Conservation (phyloP, 495 filamentous ascomycete species). For the Staphylotrichum tortipilum region DNA sequence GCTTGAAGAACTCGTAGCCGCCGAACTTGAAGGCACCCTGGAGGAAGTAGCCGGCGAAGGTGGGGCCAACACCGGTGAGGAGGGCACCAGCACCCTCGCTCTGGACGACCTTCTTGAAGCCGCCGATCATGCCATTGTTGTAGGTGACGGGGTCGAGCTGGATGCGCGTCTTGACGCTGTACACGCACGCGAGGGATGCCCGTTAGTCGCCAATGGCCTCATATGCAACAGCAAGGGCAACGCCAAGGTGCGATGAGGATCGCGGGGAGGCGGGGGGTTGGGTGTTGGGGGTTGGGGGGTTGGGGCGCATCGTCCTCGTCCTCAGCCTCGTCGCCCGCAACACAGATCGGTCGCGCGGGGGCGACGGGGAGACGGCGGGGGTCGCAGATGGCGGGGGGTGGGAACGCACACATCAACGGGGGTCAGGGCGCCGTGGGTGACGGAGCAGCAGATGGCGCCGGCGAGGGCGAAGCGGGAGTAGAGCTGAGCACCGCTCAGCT, state of each 20-base stretch:
- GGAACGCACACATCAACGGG: constrained; percentile 91
- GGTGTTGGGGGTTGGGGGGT: too few relatives aligned
- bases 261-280: too few relatives aligned
- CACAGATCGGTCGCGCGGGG: too few relatives aligned
- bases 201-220: constrained; percentile 11
- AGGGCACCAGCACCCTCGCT: constrained; percentile 84
- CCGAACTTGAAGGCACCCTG: constrained; percentile 94
- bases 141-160: constrained; percentile 86
- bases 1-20: constrained; percentile 94
- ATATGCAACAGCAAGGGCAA: too few relatives aligned
- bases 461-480: constrained; percentile 87
- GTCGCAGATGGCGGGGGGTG: too few relatives aligned
- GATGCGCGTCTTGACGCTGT: constrained; percentile 89
- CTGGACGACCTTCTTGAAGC: constrained; percentile 74
- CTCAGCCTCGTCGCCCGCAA: too few relatives aligned
- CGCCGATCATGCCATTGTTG: constrained; percentile 82
- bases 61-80: constrained; percentile 79
- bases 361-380: too few relatives aligned
- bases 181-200: background rate
- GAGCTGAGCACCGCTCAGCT: constrained; percentile 45
- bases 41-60: constrained; percentile 86
- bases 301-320: too few relatives aligned
- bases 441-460: constrained; percentile 85
- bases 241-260: too few relatives aligned
- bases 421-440: constrained; percentile 87